phyloP scores from a whole-genome alignment of 2,329 filamentous ascomycete species.

The Zymoseptoria crescenta region DNA sequence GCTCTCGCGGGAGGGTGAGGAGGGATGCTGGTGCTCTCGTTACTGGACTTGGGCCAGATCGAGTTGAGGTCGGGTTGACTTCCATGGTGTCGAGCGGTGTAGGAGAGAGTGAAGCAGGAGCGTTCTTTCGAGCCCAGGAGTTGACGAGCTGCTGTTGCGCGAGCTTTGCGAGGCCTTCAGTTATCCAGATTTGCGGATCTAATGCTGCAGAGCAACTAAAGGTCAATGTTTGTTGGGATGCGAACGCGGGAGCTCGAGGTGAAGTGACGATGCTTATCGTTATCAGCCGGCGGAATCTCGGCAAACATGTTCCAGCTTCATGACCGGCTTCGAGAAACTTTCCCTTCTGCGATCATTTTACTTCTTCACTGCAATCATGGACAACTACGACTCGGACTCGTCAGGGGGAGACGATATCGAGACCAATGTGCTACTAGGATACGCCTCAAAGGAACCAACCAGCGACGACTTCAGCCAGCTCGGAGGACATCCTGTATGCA shows the following conservation, averaged over 20 bases:
- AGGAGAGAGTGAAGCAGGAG: not conserved
- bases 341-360: too few relatives aligned
- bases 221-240: not conserved
- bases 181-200: not conserved
- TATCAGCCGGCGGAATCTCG: not conserved
- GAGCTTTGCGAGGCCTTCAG: not conserved
- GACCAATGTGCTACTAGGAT: constrained; percentile 85
- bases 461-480: constrained; percentile 82
- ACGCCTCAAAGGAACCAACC: constrained; percentile 69
- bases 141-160: not conserved
- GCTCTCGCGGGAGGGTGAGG: constrained; percentile 20
- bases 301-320: not conserved
- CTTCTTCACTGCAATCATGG: constrained; percentile 14
- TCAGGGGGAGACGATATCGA: constrained; percentile 64
- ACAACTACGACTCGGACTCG: constrained; percentile 79
- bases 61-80: not conserved
- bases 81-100: not conserved
- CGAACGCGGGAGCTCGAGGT: not conserved
- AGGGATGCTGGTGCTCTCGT: constrained; percentile 4
- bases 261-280: not conserved
- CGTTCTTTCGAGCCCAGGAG: not conserved
- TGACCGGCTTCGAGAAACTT: not conserved
- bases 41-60: not conserved
- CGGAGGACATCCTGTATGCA: constrained; percentile 73
- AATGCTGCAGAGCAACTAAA: not conserved